Evolutionary conservation across 495 filamentous ascomycete species (phyloP).

Genomic region (Recurvomyces mirabilis): DNA sequence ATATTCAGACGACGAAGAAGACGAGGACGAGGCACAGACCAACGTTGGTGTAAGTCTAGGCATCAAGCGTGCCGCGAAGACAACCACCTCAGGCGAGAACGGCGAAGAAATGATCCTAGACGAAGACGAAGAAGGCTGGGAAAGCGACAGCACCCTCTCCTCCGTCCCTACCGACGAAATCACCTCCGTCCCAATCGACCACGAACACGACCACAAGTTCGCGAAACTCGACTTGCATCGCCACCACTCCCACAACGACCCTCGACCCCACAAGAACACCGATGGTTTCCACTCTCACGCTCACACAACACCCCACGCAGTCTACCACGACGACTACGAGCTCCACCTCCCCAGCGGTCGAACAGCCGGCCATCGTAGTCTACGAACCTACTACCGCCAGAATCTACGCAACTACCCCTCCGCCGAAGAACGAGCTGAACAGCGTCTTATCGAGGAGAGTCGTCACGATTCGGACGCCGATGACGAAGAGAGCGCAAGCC

Average conservation of each 20-base stretch:
- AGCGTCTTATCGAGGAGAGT: constrained; percentile 28
- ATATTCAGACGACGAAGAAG: constrained; percentile 63
- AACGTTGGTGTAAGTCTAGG: constrained; percentile 50
- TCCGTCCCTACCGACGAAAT: constrained; percentile 70
- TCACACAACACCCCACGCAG: constrained; percentile 47
- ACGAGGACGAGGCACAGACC: constrained; percentile 34
- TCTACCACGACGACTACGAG: constrained; percentile 84
- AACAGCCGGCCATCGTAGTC: constrained; percentile 79
- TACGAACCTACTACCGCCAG: constrained; percentile 80
- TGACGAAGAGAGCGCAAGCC: constrained; percentile 37
- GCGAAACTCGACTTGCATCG: constrained; percentile 49
- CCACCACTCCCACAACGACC: constrained; percentile 52
- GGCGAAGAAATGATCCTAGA: constrained; percentile 23
- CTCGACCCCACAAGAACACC: constrained; percentile 51
- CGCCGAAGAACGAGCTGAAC: constrained; percentile 45
- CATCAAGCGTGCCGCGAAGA: constrained; percentile 38
- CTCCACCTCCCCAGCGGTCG: constrained; percentile 85
- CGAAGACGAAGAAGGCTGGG: constrained; percentile 66
- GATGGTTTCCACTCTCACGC: constrained; percentile 69
- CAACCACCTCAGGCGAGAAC: constrained; percentile 14
- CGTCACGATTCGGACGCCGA: constrained; percentile 25
- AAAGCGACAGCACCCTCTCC: constrained; percentile 78
- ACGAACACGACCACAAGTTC: constrained; percentile 48
- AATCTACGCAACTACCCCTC: constrained; percentile 77
- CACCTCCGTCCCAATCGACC: constrained; percentile 57